Percentiles rank a stretch among this genome's conserved stretches.
Conservation (phyloP, 129 eudicot species). For the Lactuca sativa region DNA sequence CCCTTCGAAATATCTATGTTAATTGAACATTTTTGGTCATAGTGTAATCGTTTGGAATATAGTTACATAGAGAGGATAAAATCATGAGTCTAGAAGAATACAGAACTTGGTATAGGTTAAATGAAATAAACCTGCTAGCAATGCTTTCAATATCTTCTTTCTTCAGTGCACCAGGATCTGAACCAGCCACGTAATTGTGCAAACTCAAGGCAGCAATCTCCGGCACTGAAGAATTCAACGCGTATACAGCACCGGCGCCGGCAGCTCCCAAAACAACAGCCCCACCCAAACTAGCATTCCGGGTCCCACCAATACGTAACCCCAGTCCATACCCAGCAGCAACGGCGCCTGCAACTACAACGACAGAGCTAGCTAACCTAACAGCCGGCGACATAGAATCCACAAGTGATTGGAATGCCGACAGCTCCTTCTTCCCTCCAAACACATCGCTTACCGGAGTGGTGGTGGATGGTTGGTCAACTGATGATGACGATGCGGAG, state of each 20-base stretch:
- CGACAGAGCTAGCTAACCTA: constrained; percentile 63
- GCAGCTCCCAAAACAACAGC: constrained; percentile 82
- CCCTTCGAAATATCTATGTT: background rate
- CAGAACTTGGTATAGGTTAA: background rate
- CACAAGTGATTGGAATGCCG: constrained; percentile 61
- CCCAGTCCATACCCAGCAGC: constrained; percentile 95
- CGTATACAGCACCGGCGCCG: constrained; percentile 79
- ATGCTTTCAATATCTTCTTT: constrained; percentile 80
- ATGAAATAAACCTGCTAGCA: constrained; percentile 59
- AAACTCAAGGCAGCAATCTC: constrained; percentile 82
- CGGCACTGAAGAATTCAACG: constrained; percentile 78
- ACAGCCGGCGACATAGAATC: constrained; percentile 75
- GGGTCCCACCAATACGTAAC: constrained; percentile 50
- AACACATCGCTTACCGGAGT: constrained; percentile 46
- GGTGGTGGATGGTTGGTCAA: constrained; percentile 27
- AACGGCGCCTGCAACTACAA: constrained; percentile 67
- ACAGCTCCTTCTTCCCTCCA: constrained; percentile 66
- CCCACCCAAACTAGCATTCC: constrained; percentile 64
- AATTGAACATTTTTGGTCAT: background rate
- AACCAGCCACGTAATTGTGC: constrained; percentile 79
- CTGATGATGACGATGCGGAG: constrained; percentile 31
- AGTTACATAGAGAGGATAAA: background rate
- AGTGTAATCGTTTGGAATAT: background rate
- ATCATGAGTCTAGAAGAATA: background rate
- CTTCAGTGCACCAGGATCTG: constrained; percentile 55